Conservation (phyloP, 2,329 filamentous ascomycete species). For the Colletotrichum agaves region DNA sequence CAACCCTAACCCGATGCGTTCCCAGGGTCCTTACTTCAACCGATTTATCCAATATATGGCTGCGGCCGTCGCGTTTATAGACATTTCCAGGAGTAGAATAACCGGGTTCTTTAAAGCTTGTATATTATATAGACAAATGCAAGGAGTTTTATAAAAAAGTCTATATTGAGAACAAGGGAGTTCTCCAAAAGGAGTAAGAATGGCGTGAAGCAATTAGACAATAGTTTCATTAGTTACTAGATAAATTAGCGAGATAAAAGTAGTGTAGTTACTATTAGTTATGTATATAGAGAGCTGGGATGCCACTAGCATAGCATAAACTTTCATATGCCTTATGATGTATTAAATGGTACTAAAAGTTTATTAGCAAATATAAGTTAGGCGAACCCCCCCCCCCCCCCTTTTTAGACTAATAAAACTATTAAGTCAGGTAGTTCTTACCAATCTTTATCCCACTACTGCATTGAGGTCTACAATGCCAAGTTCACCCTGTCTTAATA, state of each 20-base stretch:
- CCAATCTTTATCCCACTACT: too few species aligned
- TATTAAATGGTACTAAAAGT: too few species aligned
- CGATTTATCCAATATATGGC: background rate
- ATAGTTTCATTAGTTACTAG: background rate
- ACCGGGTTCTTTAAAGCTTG: background rate
- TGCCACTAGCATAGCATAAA: too few species aligned
- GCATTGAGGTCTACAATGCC: too few species aligned
- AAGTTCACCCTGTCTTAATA: too few species aligned
- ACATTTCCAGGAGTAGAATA: background rate
- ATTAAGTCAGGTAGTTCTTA: too few species aligned
- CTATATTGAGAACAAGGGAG: background rate
- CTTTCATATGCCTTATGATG: too few species aligned
- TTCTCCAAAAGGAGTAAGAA: background rate
- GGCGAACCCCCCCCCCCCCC: too few species aligned
- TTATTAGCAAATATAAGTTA: too few species aligned
- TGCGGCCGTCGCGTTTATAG: background rate
- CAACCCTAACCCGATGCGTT: background rate
- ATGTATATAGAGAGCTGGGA: too few species aligned
- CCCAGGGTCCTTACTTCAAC: background rate
- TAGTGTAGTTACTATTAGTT: background rate
- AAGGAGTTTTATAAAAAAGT: background rate
- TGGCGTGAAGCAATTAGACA: background rate
- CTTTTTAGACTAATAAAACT: too few species aligned
- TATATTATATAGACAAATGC: background rate
- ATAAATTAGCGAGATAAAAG: background rate